Percentiles rank a stretch among this genome's conserved stretches.
These are phyloP conservation scores for Ceratocystis variospora DNA, from an alignment of 2,329 filamentous ascomycete genomes.

Conservation along the genomic window DNA sequence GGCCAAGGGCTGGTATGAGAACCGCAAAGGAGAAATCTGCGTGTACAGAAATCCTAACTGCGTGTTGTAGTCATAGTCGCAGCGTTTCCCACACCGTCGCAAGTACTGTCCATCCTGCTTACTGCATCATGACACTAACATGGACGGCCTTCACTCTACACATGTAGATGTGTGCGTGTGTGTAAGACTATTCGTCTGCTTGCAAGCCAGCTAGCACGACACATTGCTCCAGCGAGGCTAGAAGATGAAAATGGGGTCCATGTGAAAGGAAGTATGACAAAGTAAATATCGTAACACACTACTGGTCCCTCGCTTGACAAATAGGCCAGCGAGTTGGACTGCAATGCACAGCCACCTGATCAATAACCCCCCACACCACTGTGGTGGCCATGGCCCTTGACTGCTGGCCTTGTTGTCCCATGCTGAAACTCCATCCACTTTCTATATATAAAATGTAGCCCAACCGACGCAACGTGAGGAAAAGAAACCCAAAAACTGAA, in stretches of 20 bases:
- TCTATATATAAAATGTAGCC: conserved; percentile 1
- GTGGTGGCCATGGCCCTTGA: neutral
- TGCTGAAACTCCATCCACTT: neutral
- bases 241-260: neutral
- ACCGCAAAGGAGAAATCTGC: neutral
- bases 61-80: neutral
- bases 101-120: neutral
- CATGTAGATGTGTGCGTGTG: no score
- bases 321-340: neutral
- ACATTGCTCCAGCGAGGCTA: neutral
- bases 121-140: neutral
- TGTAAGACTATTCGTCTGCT: neutral
- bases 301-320: neutral
- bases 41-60: neutral
- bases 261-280: neutral
- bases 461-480: neutral
- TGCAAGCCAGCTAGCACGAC: neutral
- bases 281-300: neutral
- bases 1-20: neutral
- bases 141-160: neutral
- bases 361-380: conserved; percentile 4
- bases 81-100: neutral
- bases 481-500: neutral
- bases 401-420: neutral
- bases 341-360: neutral